Conservation (phyloP, 345 rosid species). For the Melaleuca quinquenervia region DNA sequence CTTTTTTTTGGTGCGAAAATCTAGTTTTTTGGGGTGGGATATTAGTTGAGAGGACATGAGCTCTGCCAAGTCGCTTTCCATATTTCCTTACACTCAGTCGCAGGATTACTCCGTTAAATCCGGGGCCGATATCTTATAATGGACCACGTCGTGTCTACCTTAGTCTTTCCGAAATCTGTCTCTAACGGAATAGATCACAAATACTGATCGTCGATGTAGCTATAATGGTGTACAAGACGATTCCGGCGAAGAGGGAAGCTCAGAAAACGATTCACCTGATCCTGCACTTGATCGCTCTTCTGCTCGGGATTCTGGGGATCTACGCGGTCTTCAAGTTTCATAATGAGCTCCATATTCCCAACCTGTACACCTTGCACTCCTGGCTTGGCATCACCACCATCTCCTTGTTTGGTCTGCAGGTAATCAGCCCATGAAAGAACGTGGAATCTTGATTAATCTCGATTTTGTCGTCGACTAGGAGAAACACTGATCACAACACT, state of each 20-base stretch:
- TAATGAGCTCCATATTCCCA: conserved; percentile 2
- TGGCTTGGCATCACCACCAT: conserved; percentile 50
- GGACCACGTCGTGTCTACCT: not conserved
- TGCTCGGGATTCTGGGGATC: conserved; percentile 27
- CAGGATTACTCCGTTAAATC: not conserved
- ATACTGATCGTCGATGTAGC: conserved; percentile 11
- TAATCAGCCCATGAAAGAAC: not conserved
- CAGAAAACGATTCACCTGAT: conserved; percentile 20
- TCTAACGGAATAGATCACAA: not conserved
- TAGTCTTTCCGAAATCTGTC: not conserved
- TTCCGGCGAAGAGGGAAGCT: conserved; percentile 16
- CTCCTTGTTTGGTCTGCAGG: conserved; percentile 40
- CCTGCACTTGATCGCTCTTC: conserved; percentile 28
- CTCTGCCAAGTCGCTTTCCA: not conserved
- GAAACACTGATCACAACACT: not conserved
- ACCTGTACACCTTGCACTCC: conserved; percentile 30
- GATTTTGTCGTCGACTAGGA: not conserved
- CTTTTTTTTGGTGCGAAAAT: not conserved
- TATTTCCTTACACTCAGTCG: not conserved
- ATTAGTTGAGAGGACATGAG: not conserved
- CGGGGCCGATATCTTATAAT: not conserved
- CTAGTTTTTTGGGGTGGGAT: not conserved
- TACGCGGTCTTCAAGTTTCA: conserved; percentile 30
- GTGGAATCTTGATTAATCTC: not conserved
- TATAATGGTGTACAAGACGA: conserved; percentile 39